phyloP scores from a whole-genome alignment of 2,329 filamentous ascomycete genomes.

The Pseudocercospora eumusae region DNA sequence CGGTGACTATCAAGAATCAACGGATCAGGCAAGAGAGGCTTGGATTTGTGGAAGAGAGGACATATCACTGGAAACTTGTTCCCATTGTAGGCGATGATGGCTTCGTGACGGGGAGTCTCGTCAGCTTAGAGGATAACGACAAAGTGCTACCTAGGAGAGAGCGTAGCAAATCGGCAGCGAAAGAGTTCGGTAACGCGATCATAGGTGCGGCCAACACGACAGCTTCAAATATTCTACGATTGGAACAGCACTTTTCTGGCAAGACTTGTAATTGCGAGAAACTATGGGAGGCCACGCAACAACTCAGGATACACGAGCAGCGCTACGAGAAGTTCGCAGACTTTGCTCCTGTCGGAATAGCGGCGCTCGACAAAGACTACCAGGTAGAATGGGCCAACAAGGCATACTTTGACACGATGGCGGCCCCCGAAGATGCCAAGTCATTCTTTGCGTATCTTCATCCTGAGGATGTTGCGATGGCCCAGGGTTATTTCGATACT shows the following conservation, averaged over 20 bases:
- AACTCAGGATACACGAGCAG: slow-evolving; percentile 20
- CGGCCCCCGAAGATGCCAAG: slow-evolving; percentile 18
- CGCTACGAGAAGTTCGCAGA: slow-evolving; percentile 28
- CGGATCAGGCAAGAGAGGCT: slow-evolving; percentile 24
- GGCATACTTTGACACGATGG: slow-evolving; percentile 25
- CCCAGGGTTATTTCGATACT: slow-evolving; percentile 17
- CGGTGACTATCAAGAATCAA: slow-evolving; percentile 21
- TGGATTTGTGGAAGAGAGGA: slow-evolving; percentile 29
- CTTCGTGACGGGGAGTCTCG: slow-evolving; percentile 18
- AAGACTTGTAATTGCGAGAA: slow-evolving; percentile 25
- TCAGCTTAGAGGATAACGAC: slow-evolving; percentile 25
- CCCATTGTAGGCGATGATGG: slow-evolving; percentile 26
- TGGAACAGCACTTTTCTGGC: slow-evolving; percentile 26
- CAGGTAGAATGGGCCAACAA: slow-evolving; percentile 28
- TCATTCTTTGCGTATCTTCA: slow-evolving; percentile 23
- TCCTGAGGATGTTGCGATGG: slow-evolving; percentile 23
- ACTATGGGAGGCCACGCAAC: slow-evolving; percentile 22
- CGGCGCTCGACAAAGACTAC: neutral
- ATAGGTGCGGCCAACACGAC: slow-evolving; percentile 22
- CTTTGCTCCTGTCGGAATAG: slow-evolving; percentile 23
- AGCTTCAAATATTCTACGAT: slow-evolving; percentile 19
- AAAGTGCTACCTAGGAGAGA: slow-evolving; percentile 22
- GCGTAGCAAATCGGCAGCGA: slow-evolving; percentile 24
- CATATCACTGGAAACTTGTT: slow-evolving; percentile 25
- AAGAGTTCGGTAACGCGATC: slow-evolving; percentile 22